phyloP scores from a whole-genome alignment of 441 rosid genomes.

The Pelargonium cotyledonis region DNA sequence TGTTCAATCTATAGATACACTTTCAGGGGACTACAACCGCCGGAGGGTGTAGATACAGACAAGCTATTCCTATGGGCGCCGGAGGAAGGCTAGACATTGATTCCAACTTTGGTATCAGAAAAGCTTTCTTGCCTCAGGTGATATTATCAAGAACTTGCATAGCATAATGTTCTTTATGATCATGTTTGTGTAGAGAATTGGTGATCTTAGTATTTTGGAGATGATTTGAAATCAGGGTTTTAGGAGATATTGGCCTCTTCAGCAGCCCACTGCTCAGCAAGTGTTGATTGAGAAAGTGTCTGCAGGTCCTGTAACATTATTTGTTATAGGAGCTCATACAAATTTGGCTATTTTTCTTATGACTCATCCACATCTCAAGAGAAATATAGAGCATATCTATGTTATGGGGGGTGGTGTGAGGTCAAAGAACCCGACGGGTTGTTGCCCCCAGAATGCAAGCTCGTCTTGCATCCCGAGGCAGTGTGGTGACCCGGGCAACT shows the following conservation, averaged over 20 bases:
- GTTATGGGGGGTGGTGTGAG: slow-evolving; percentile 85
- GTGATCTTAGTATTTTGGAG: background rate
- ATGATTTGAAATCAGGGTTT: slow-evolving; percentile 42
- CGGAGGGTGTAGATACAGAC: slow-evolving; percentile 80
- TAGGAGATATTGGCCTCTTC: slow-evolving; percentile 66
- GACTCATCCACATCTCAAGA: slow-evolving; percentile 67
- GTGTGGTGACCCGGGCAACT: slow-evolving; percentile 62
- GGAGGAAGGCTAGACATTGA: slow-evolving; percentile 60
- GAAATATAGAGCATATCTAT: slow-evolving; percentile 62
- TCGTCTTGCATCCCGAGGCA: slow-evolving; percentile 42
- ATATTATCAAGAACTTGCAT: background rate
- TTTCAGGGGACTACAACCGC: slow-evolving; percentile 58
- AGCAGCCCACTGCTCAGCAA: slow-evolving; percentile 66
- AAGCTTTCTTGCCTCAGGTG: slow-evolving; percentile 83
- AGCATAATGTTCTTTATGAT: background rate
- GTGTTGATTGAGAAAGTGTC: slow-evolving; percentile 57
- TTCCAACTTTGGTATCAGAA: slow-evolving; percentile 65
- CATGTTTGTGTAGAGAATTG: slow-evolving; percentile 8
- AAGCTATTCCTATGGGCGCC: slow-evolving; percentile 66
- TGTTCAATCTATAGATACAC: too few relatives aligned
- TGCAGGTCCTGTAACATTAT: slow-evolving; percentile 54
- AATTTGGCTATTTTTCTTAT: slow-evolving; percentile 69
- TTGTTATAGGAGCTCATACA: slow-evolving; percentile 63
- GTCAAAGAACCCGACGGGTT: slow-evolving; percentile 49
- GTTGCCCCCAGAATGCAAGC: slow-evolving; percentile 44